Percentiles rank a stretch among this genome's conserved stretches.
Evolutionary conservation across 306 rosid species (phyloP).

Genomic region (Rosa chinensis): DNA sequence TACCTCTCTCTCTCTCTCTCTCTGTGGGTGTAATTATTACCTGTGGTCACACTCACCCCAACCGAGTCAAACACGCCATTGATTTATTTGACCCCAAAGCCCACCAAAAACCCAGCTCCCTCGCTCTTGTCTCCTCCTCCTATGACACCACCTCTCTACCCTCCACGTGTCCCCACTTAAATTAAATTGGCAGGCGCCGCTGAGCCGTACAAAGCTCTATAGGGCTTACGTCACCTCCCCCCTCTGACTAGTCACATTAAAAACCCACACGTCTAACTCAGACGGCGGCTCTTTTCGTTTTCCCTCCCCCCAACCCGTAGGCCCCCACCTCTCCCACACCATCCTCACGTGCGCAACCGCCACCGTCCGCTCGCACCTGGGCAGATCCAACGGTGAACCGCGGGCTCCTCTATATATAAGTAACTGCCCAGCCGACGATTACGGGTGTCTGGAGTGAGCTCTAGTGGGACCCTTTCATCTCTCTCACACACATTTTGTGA

Average conservation of each 20-base stretch:
- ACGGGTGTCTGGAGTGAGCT: conserved; percentile 45
- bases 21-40: neutral
- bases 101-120: conserved; percentile 27
- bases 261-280: conserved; percentile 62
- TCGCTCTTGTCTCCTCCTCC: conserved; percentile 67
- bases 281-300: conserved; percentile 63
- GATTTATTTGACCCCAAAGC: conserved; percentile 4
- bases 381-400: conserved; percentile 36
- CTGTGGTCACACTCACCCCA: conserved; percentile 7
- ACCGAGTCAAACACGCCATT: conserved; percentile 60
- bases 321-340: conserved; percentile 19
- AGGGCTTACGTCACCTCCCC: conserved; percentile 64
- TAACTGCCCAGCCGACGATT: conserved; percentile 85
- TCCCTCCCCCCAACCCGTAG: neutral
- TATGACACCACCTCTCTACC: conserved; percentile 50
- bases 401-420: conserved; percentile 7
- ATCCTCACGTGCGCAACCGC: conserved; percentile 19
- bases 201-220: conserved; percentile 39
- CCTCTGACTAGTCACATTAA: conserved; percentile 26
- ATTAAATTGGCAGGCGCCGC: conserved; percentile 46
- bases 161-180: conserved; percentile 56
- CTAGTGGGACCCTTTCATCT: conserved; percentile 54
- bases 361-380: conserved; percentile 26
- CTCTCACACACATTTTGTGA: too few species aligned
- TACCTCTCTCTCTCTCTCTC: neutral